These are phyloP conservation scores for Microbotryum violaceum DNA, from an alignment of 1,284 basidiomycete genomes.

Conservation along the genomic window DNA sequence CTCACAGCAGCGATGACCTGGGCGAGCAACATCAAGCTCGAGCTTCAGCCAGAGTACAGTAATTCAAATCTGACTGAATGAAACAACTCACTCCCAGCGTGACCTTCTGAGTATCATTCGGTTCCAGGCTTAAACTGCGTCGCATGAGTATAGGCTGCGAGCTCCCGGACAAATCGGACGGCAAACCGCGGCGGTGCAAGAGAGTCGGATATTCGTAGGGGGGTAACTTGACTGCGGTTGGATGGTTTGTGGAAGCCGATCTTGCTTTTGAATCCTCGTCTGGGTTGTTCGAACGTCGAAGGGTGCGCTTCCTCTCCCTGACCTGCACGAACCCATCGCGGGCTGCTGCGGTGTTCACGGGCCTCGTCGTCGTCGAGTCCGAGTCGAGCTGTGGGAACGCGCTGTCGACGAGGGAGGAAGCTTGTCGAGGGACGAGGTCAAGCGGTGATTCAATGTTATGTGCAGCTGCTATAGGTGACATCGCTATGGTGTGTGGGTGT, in stretches of 20 bases:
- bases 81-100: constrained; percentile 47
- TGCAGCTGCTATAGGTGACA: too few species aligned
- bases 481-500: too few species aligned
- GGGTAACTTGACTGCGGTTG: background rate
- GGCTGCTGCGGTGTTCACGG: too few species aligned
- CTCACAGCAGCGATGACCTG: constrained; percentile 36
- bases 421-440: constrained; percentile 4
- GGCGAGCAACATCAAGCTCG: too few species aligned
- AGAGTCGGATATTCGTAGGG: background rate
- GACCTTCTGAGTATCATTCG: constrained; percentile 55
- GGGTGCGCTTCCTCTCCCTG: background rate
- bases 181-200: too few species aligned
- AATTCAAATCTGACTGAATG: constrained; percentile 42
- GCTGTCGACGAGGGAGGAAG: background rate
- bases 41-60: constrained; percentile 49
- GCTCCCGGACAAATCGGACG: too few species aligned
- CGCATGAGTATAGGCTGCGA: too few species aligned
- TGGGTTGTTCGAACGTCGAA: too few species aligned
- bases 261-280: too few species aligned
- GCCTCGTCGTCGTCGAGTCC: background rate
- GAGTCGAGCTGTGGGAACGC: background rate
- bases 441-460: background rate
- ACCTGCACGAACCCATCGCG: background rate
- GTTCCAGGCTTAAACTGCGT: constrained; percentile 11
- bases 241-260: background rate